Percentiles rank a stretch among this genome's conserved stretches.
These are phyloP conservation scores for Viridothelium virens DNA, from an alignment of 495 filamentous ascomycete genomes.

Conservation along the genomic window DNA sequence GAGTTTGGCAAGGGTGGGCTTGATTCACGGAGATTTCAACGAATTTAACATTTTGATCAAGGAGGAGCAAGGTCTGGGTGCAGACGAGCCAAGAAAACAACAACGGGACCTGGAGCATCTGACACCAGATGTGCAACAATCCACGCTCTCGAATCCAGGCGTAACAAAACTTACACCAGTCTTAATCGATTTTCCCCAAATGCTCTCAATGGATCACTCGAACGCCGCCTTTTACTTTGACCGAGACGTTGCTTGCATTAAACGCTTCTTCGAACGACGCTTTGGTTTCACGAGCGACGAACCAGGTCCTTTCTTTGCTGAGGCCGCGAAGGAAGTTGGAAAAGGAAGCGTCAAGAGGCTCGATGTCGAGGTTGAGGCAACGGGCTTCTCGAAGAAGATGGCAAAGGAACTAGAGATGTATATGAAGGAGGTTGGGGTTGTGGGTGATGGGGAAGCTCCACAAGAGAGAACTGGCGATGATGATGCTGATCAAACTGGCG, in stretches of 20 bases:
- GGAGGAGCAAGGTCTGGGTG: slow-evolving; percentile 39
- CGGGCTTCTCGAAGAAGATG: slow-evolving; percentile 93
- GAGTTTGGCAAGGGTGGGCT: slow-evolving; percentile 70
- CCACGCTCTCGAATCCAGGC: background rate
- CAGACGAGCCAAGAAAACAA: background rate
- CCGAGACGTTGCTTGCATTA: slow-evolving; percentile 88
- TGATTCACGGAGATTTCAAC: slow-evolving; percentile 99
- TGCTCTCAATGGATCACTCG: slow-evolving; percentile 87
- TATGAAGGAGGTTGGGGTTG: slow-evolving; percentile 62
- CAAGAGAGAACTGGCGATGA: slow-evolving; percentile 25
- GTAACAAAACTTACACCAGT: slow-evolving; percentile 52
- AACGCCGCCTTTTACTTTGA: slow-evolving; percentile 96
- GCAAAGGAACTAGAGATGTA: slow-evolving; percentile 85
- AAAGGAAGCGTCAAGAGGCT: slow-evolving; percentile 58
- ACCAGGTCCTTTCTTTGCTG: slow-evolving; percentile 73
- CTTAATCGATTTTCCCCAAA: slow-evolving; percentile 96
- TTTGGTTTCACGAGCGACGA: slow-evolving; percentile 80
- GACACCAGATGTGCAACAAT: slow-evolving; percentile 17
- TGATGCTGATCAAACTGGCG: slow-evolving; percentile 12
- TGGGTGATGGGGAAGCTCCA: slow-evolving; percentile 43
- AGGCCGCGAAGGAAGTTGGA: slow-evolving; percentile 67
- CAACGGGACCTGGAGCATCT: background rate
- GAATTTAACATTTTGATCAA: slow-evolving; percentile 97
- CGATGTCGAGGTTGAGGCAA: slow-evolving; percentile 85
- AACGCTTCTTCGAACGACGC: slow-evolving; percentile 78